A percentile compares a stretch with the other conserved stretches of the same genome.
Conservation (phyloP, 2,329 filamentous ascomycete species). For the Podosphaera aphanis region DNA sequence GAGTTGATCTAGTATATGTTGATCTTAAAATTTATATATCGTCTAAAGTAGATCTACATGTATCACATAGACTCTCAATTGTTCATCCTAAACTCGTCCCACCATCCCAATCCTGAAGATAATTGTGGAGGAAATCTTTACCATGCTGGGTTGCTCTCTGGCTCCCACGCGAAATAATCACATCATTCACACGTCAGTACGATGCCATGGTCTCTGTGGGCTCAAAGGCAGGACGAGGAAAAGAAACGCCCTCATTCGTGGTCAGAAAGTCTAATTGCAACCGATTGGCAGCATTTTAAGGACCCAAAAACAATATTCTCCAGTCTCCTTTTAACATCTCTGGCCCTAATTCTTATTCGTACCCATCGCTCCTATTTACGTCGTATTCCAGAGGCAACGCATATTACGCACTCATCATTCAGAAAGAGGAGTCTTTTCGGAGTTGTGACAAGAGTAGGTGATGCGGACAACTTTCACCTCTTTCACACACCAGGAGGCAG, state of each 20-base stretch:
- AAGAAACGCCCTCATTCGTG: conserved; percentile 18
- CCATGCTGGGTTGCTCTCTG: neutral
- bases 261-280: conserved; percentile 22
- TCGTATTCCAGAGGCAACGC: conserved; percentile 53
- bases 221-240: conserved; percentile 12
- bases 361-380: conserved; percentile 59
- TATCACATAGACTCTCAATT: no score
- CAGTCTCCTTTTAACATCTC: conserved; percentile 29
- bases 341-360: conserved; percentile 28
- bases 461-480: conserved; percentile 86
- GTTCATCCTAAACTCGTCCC: no score
- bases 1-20: no score
- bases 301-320: conserved; percentile 30
- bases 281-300: conserved; percentile 29
- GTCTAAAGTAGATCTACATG: no score
- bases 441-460: conserved; percentile 75
- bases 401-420: conserved; percentile 55
- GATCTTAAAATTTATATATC: no score
- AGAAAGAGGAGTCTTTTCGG: conserved; percentile 58
- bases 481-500: conserved; percentile 88
- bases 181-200: conserved; percentile 5
- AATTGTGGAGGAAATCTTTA: neutral
- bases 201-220: conserved; percentile 27
- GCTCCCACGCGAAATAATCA: neutral
- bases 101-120: no score